phyloP scores from a whole-genome alignment of 2,329 filamentous ascomycete species.

The Penicillium sp. region DNA sequence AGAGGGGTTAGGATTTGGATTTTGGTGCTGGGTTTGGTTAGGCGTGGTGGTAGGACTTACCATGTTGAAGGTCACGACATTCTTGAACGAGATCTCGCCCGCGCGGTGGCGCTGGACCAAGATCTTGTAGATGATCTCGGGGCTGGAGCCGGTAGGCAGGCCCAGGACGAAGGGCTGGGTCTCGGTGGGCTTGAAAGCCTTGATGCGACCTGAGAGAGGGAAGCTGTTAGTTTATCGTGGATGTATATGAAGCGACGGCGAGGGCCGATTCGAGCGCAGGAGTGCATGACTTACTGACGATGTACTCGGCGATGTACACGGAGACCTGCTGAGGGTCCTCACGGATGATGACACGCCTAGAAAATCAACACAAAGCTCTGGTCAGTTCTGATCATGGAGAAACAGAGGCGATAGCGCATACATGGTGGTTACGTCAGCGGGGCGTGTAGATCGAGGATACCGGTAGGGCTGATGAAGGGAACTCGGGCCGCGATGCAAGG shows the following conservation, averaged over 20 bases:
- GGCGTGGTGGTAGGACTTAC: slow-evolving; percentile 47
- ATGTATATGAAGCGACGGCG: neutral
- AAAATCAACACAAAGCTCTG: neutral
- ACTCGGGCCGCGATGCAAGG: neutral
- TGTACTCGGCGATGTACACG: slow-evolving; percentile 77
- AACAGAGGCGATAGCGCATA: slow-evolving; percentile 15
- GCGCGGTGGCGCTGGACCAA: slow-evolving; percentile 59
- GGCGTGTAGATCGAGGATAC: slow-evolving; percentile 2
- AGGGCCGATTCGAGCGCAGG: slow-evolving; percentile 3
- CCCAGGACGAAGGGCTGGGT: slow-evolving; percentile 78
- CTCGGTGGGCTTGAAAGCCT: slow-evolving; percentile 70
- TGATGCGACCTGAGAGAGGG: slow-evolving; percentile 66
- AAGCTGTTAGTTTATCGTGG: slow-evolving; percentile 3
- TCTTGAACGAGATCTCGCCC: slow-evolving; percentile 72
- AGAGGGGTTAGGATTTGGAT: neutral
- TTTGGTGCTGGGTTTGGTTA: neutral
- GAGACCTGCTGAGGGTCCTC: slow-evolving; percentile 70
- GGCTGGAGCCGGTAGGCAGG: slow-evolving; percentile 80
- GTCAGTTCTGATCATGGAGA: slow-evolving; percentile 10
- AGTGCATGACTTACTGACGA: slow-evolving; percentile 60
- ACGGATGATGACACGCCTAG: slow-evolving; percentile 81
- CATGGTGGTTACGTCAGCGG: slow-evolving; percentile 36
- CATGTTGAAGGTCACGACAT: slow-evolving; percentile 94
- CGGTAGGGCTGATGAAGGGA: slow-evolving; percentile 2
- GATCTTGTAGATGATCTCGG: slow-evolving; percentile 74